Percentiles rank a stretch among this genome's conserved stretches.
These are phyloP conservation scores for Clavispora asparagi DNA, from an alignment of 805 yeast species.

Conservation along the genomic window DNA sequence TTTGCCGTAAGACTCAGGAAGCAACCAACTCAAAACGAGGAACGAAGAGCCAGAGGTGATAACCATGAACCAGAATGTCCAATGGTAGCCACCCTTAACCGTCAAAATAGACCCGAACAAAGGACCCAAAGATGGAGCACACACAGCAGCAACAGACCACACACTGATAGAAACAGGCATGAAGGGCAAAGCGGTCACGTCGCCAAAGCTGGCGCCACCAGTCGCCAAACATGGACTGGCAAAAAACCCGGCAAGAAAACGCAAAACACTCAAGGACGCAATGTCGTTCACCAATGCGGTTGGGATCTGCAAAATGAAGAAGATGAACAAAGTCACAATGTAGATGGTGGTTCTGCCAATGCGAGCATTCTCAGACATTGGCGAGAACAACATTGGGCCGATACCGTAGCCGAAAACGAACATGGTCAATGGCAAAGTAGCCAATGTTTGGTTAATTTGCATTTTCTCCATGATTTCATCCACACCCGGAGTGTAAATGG, in stretches of 20 bases:
- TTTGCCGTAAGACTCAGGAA: slow-evolving; percentile 47
- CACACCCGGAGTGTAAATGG: slow-evolving; percentile 52
- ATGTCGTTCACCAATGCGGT: slow-evolving; percentile 46
- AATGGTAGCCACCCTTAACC: slow-evolving; percentile 37
- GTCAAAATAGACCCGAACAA: slow-evolving; percentile 48
- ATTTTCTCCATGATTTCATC: slow-evolving; percentile 41
- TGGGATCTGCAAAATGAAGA: slow-evolving; percentile 49
- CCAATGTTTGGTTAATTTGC: slow-evolving; percentile 37
- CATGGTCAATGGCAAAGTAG: slow-evolving; percentile 46
- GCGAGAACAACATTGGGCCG: slow-evolving; percentile 55
- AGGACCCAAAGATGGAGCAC: slow-evolving; percentile 55
- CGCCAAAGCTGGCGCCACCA: slow-evolving; percentile 55
- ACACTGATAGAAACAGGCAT: slow-evolving; percentile 42
- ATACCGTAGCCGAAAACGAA: slow-evolving; percentile 58
- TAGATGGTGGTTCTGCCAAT: slow-evolving; percentile 51
- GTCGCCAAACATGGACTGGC: slow-evolving; percentile 54
- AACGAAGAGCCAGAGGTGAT: slow-evolving; percentile 36
- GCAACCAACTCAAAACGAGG: slow-evolving; percentile 30
- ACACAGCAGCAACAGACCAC: slow-evolving; percentile 51
- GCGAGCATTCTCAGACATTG: slow-evolving; percentile 49
- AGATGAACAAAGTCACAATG: slow-evolving; percentile 41
- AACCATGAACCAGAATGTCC: slow-evolving; percentile 49
- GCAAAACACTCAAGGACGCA: slow-evolving; percentile 43
- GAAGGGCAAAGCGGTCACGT: slow-evolving; percentile 37
- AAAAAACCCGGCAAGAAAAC: slow-evolving; percentile 50